These are phyloP conservation scores for Polytrichum commune DNA, from an alignment of 225 moss, liverwort and hornwort genomes.

Conservation along the genomic window DNA sequence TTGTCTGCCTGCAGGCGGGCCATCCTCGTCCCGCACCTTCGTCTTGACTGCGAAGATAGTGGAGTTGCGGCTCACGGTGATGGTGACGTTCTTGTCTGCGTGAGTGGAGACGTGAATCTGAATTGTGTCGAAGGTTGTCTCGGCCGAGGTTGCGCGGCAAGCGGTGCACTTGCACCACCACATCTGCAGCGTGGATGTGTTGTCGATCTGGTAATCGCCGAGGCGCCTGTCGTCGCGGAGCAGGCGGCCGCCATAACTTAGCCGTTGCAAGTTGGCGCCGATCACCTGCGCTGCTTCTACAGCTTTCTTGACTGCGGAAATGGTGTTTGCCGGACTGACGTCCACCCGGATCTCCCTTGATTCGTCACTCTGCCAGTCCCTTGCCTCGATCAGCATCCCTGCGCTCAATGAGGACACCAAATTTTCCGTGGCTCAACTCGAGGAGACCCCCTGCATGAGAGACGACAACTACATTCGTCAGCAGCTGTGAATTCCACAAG, in stretches of 20 bases:
- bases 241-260: conserved; percentile 46
- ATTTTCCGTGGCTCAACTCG: conserved; percentile 13
- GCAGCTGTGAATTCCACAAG: too few relatives aligned
- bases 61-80: conserved; percentile 30
- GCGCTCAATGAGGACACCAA: conserved; percentile 12
- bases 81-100: conserved; percentile 16
- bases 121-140: conserved; percentile 33
- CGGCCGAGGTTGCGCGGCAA: conserved; percentile 37
- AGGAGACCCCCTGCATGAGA: not conserved
- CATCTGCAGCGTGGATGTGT: conserved; percentile 50
- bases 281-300: conserved; percentile 44
- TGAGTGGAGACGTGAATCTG: conserved; percentile 32
- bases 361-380: conserved; percentile 57
- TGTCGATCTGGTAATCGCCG: conserved; percentile 51
- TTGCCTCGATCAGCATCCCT: conserved; percentile 63
- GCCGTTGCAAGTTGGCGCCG: conserved; percentile 33
- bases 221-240: conserved; percentile 41
- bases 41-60: conserved; percentile 38
- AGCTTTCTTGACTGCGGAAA: conserved; percentile 37
- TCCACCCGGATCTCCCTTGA: conserved; percentile 53
- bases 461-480: too few relatives aligned
- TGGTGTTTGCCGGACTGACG: conserved; percentile 46
- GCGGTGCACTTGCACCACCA: conserved; percentile 67
- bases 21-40: conserved; percentile 29
- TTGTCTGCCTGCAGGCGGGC: conserved; percentile 25